Base-by-base conservation (phyloP, 163 green algal species). In the Scenedesmus sp. region DNA sequence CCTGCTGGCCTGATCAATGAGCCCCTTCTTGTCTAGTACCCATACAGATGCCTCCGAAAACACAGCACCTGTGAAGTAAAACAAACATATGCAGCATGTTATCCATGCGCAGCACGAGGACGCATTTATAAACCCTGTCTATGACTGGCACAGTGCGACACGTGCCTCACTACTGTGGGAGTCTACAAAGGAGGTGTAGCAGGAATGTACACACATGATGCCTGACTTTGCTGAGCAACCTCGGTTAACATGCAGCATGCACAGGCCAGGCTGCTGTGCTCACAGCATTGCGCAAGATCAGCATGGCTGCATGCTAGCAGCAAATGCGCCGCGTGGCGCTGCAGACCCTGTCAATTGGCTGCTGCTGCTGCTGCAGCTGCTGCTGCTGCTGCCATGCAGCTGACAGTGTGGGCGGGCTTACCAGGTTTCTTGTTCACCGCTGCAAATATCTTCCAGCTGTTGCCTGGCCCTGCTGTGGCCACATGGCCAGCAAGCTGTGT, bases 11-110 rank as follows among this genome's bases (percentile, higher is more conserved):
- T 84, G 87, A 3, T 94, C 92, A 60, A 88, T 66, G 60, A 98
- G 93, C 52, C 79, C 67, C 3, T 93, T 91, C 94, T 99, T 99
- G 92, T 99, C 97, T 26, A 99, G 90, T 12, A 97, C 93, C 97
- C 97, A 99, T 3, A 97, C 95, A 56, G 92, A 95, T 4, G 97
- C 97, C n/a, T 96, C 86, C 8, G 90, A 92, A 18, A 94, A 90
- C 0, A 95, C 90, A 5, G 94, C 92, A 23, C 88, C 92, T 94
- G 93, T 26, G 52, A 66, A 54, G 0, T n/a, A 82, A 8, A 12
- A 84, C 18, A 77, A 26, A 54, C 0, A 10, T 0, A 3, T 13
- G 67, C 34, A 81, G 84, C 46, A 74, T 74, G 62, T 3, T 86
- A 56, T 5, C 66, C 66, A 34, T 34, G 18, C 16, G 66, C 66